Conservation (phyloP, 31 red algal genomes). For the Endocladia muricata region DNA sequence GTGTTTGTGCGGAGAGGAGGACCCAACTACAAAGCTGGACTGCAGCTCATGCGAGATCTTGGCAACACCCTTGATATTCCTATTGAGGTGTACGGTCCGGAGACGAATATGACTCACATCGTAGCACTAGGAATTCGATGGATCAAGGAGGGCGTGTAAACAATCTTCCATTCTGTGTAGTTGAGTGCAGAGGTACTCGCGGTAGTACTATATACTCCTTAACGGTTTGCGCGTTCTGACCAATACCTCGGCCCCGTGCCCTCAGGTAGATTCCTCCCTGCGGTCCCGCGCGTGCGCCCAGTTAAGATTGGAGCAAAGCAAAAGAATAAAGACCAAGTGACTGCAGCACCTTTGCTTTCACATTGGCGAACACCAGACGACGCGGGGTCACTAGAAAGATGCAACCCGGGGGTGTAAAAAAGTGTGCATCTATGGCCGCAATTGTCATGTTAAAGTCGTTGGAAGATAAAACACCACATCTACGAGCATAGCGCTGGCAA, state of each 20-base stretch:
- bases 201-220: too few species aligned
- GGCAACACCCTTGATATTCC: slow-evolving; percentile 88
- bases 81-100: slow-evolving; percentile 95
- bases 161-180: background rate
- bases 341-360: background rate
- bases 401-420: too few species aligned
- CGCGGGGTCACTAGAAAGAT: too few species aligned
- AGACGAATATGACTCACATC: slow-evolving; percentile 95
- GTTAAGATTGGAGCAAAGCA: background rate
- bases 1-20: slow-evolving; percentile 96
- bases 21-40: slow-evolving; percentile 94
- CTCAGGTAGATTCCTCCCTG: too few species aligned
- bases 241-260: too few species aligned
- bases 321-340: background rate
- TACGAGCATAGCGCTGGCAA: slow-evolving; percentile 34
- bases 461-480: slow-evolving; percentile 44
- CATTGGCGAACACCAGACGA: too few species aligned
- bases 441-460: background rate
- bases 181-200: too few species aligned
- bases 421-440: too few species aligned
- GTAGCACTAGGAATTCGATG: slow-evolving; percentile 82
- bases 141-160: slow-evolving; percentile 66
- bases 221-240: too few species aligned
- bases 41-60: slow-evolving; percentile 89
- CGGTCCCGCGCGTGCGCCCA: too few species aligned